Evolutionary conservation across 108 stramenopile genomes (phyloP).

Genomic region (Nitzschia palea): DNA sequence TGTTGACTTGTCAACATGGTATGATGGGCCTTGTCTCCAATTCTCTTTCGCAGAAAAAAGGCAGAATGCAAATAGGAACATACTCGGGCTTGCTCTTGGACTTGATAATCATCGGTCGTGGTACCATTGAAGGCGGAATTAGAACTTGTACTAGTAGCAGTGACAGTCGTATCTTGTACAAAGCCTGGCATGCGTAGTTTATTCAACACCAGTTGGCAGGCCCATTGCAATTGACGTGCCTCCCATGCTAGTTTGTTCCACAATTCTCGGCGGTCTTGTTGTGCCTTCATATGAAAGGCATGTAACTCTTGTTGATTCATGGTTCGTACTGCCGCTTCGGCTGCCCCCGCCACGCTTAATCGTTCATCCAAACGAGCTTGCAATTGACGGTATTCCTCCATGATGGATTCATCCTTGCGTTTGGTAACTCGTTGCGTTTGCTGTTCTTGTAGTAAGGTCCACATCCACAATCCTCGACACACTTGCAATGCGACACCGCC

Average conservation of each 20-base stretch:
- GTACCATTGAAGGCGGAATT: constrained; percentile 48
- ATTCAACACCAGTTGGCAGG: constrained; percentile 67
- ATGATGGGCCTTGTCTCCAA: constrained; percentile 68
- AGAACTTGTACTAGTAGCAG: background rate
- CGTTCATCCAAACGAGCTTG: constrained; percentile 63
- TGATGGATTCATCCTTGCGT: constrained; percentile 52
- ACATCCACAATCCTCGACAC: constrained; percentile 76
- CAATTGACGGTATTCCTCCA: constrained; percentile 25
- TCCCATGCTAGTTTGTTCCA: constrained; percentile 69
- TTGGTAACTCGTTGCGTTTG: constrained; percentile 46
- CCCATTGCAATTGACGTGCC: constrained; percentile 67
- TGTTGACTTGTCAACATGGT: constrained; percentile 70
- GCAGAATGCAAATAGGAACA: constrained; percentile 86
- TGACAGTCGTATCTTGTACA: background rate
- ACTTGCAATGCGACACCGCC: constrained; percentile 65
- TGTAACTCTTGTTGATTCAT: constrained; percentile 68
- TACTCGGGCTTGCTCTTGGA: constrained; percentile 64
- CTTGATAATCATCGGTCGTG: constrained; percentile 59
- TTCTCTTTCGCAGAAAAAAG: constrained; percentile 69
- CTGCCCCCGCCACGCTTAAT: constrained; percentile 69
- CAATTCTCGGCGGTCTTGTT: constrained; percentile 57
- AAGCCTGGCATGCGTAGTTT: constrained; percentile 74
- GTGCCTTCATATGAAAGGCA: constrained; percentile 52
- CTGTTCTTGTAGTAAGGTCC: constrained; percentile 73
- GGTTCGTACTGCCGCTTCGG: constrained; percentile 56